Percentiles rank a stretch among this genome's conserved stretches.
phyloP scores from a whole-genome alignment of 1,139 yeast genomes.

The Geotrichum australiense region DNA sequence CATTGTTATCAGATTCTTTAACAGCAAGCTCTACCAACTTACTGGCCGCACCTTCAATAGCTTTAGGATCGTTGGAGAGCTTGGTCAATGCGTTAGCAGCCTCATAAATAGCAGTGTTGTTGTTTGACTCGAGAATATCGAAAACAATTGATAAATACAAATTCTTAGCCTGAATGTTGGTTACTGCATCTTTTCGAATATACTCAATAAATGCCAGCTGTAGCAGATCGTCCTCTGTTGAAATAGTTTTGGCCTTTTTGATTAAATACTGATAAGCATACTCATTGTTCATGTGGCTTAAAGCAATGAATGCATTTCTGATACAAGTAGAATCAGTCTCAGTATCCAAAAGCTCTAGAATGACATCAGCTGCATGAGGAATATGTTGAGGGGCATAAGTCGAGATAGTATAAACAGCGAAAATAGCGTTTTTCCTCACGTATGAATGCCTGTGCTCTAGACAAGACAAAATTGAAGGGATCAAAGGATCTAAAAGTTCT shows the following conservation, averaged over 20 bases:
- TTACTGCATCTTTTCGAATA: conserved; percentile 70
- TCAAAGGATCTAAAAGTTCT: conserved; percentile 89
- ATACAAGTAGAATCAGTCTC: conserved; percentile 94
- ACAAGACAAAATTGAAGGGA: conserved; percentile 87
- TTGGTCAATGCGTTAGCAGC: conserved; percentile 82
- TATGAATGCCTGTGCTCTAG: conserved; percentile 96
- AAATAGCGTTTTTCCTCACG: conserved; percentile 94
- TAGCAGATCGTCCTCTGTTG: conserved; percentile 71
- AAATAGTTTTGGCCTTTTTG: conserved; percentile 56
- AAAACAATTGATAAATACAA: conserved; percentile 68
- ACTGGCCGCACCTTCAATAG: conserved; percentile 69
- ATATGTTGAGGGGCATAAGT: conserved; percentile 71
- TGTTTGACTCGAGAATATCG: conserved; percentile 63
- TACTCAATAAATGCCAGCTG: conserved; percentile 91
- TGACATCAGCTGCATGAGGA: conserved; percentile 90
- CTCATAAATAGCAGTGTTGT: conserved; percentile 80
- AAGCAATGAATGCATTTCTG: conserved; percentile 89
- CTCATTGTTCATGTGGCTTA: conserved; percentile 76
- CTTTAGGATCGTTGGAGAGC: conserved; percentile 60
- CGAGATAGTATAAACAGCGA: conserved; percentile 79
- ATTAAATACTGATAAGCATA: conserved; percentile 78
- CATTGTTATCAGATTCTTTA: conserved; percentile 88
- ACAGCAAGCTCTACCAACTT: conserved; percentile 85
- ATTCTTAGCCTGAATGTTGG: conserved; percentile 55
- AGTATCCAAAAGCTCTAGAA: conserved; percentile 62